phyloP scores from a whole-genome alignment of 345 rosid genomes.

The Aquilaria sinensis region DNA sequence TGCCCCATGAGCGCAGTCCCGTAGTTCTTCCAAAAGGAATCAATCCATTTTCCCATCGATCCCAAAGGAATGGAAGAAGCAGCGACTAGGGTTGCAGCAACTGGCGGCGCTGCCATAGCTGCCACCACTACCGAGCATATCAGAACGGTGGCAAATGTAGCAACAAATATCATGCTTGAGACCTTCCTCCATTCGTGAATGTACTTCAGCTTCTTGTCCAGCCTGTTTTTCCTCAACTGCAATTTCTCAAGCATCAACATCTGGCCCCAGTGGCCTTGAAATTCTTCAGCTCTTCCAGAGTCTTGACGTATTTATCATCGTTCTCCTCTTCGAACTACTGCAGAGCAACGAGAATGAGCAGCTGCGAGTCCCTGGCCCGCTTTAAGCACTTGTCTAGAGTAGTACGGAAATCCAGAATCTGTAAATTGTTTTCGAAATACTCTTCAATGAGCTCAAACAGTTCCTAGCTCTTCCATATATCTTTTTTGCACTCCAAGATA shows the following conservation, averaged over 20 bases:
- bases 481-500: slow-evolving; percentile 79
- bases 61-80: slow-evolving; percentile 64
- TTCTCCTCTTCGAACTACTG: slow-evolving; percentile 82
- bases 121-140: slow-evolving; percentile 92
- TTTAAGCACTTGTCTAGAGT: slow-evolving; percentile 77
- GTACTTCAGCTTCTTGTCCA: slow-evolving; percentile 74
- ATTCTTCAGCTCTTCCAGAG: slow-evolving; percentile 72
- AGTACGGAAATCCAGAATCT: slow-evolving; percentile 80
- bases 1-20: slow-evolving; percentile 70
- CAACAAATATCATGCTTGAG: slow-evolving; percentile 68
- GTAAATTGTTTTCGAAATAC: slow-evolving; percentile 88
- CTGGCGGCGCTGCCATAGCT: slow-evolving; percentile 82
- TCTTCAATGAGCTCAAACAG: slow-evolving; percentile 87
- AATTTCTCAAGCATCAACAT: slow-evolving; percentile 69
- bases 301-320: slow-evolving; percentile 34
- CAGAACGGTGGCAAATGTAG: slow-evolving; percentile 67
- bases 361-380: slow-evolving; percentile 73
- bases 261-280: slow-evolving; percentile 78
- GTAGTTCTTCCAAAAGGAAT: slow-evolving; percentile 73
- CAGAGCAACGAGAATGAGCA: slow-evolving; percentile 64
- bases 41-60: slow-evolving; percentile 92
- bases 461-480: slow-evolving; percentile 83
- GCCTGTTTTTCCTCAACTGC: slow-evolving; percentile 60
- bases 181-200: slow-evolving; percentile 82
- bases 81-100: slow-evolving; percentile 85